A percentile compares a stretch with the other conserved stretches of the same genome.
phyloP scores from a whole-genome alignment of 352 stramenopile species.

The Phytophthora crassamura region DNA sequence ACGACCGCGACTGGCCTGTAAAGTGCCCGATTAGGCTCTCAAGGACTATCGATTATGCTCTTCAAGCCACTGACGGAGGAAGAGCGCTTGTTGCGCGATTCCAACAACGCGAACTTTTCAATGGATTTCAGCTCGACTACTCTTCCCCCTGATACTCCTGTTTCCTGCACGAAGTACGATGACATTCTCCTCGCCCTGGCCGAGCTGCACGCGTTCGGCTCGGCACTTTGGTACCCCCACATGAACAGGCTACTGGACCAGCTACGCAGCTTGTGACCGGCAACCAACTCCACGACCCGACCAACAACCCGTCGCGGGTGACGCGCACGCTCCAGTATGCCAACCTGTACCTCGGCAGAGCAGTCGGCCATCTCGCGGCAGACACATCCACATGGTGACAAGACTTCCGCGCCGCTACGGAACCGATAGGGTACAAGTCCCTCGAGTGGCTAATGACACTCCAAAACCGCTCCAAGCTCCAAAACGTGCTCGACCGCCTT shows the following conservation, averaged over 20 bases:
- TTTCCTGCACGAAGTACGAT: neutral
- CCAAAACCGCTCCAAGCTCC: no score
- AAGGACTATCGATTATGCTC: neutral
- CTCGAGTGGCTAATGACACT: neutral
- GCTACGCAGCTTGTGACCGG: neutral
- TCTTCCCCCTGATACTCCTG: no score
- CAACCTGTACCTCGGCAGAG: constrained; percentile 6
- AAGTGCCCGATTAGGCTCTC: neutral
- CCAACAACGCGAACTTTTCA: neutral
- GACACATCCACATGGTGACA: neutral
- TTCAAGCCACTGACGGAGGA: neutral
- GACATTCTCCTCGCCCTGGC: neutral
- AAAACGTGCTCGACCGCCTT: no score
- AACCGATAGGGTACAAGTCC: neutral
- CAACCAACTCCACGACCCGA: constrained; percentile 8
- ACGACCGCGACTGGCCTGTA: neutral
- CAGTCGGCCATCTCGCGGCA: neutral
- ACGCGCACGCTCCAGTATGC: constrained; percentile 6
- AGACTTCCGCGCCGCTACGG: neutral
- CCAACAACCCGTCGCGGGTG: neutral
- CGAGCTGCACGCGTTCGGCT: neutral
- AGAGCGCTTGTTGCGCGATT: neutral
- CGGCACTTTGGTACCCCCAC: neutral
- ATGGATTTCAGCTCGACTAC: neutral
- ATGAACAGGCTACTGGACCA: constrained; percentile 3